Base-by-base conservation (phyloP, 257 asterid species). In the Solanum piurae region DNA sequence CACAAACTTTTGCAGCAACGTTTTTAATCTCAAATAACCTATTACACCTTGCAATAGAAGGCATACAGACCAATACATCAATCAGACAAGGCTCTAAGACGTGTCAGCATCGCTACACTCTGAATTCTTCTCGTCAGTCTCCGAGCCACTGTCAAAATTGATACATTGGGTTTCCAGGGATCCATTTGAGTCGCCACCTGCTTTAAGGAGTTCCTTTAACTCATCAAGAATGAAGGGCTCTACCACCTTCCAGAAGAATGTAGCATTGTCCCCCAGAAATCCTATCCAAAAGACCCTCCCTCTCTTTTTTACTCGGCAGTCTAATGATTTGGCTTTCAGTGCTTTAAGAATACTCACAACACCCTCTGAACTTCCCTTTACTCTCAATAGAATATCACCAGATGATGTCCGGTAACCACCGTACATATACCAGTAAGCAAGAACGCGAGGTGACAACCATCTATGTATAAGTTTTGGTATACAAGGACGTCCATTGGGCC, bases 341-440 rank as follows among this genome's bases (percentile, higher is more conserved):
- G 92, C 38, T 88, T 91, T 91, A 75, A 93, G 91, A 86, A 96
- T 88, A 87, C 92, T 92, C 89, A 37, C 25, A 31, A 92, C 92
- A 40, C 94, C 98, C 86, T 95, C 98, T 90, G 86, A 29, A 84
- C 91, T 88, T 33, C 94, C 96, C 91, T 87, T 95, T 87, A 95
- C 89, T 93, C 89, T 96, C 94, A 97, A 90, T 74, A 97, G 85
- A 86, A 97, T 94, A 88, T 97, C 98, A 52, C 99, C 98, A 2
- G 94, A 90, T 9, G 96, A 91, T 37, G 98, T 95, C 88, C 93
- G 94, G 86, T 93, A 91, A 38, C 99, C 99, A 4, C 95, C 94
- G 37, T 94, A 95, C 99, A 97, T 97, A 38, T 95, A 97, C 99
- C 99, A 97, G 76, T 95, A 96, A 13, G 99, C 99, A 90, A 97